Evolutionary conservation across 208 protist genomes (phyloP), one percentile per base, ranked within the genome.

Genomic region (Phytomonas francai): DNA sequence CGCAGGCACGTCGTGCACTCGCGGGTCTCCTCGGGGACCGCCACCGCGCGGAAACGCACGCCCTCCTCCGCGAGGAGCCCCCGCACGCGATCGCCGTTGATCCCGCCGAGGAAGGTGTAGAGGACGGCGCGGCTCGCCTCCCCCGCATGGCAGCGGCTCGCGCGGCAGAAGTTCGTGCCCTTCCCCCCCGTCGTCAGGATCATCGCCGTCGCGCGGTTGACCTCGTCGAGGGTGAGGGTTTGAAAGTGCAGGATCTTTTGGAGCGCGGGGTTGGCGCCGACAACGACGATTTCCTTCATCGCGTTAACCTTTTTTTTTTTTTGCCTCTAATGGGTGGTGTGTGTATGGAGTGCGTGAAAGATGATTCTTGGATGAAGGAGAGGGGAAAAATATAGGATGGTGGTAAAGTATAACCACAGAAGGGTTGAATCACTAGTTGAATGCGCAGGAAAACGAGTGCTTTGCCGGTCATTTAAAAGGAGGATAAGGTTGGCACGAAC

Each of bases 81-180:
- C 22, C 67, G 45, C 12, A 80, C 78, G 0, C 65, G 67, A 39
- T 57, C 69, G 30, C 74, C 78, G 8, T 67, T 70, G 25, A 61
- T 31, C 9, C 78, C 78, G 22, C 78, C 74, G 25, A 77, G 39
- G 64, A 79, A 77, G 7, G 69, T 76, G 63, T 64, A 74, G 25
- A 80, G 51, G 1, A 57, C 64, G 7, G 78, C 72, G 25, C 22
- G 42, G 61, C 56, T 59, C 28, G 63, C 56, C 61, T 56, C 49
- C 9, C 36, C 49, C 25, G 42, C 68, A 45, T 74, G 77, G 51
- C 68, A 77, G 7, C 64, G 42, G 11, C 67, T 39, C 16, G 74
- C 74, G 9, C 74, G 78, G 60, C 74, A 79, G 45, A 83, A 77
- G 71, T 79, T 77, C 27, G 78, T 75, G 39, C 68, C 78, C 33